Conservation (phyloP, 108 stramenopile species). For the Pseudonitzschia multistriata region DNA sequence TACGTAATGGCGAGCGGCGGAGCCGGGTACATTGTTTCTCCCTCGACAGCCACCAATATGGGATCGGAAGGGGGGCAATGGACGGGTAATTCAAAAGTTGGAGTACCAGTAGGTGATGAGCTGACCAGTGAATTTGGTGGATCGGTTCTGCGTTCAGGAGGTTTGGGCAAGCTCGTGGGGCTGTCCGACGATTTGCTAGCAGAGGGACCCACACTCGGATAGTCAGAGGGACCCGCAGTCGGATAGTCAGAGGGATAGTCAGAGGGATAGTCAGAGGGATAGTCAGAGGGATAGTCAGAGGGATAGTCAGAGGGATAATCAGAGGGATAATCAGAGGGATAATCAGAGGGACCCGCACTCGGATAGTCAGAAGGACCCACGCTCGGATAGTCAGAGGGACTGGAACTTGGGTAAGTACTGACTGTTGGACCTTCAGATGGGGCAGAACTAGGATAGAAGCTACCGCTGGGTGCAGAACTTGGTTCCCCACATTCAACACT, state of each 20-base stretch:
- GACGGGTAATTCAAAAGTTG: not conserved
- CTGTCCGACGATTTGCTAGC: not conserved
- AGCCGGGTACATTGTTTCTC: conserved; percentile 12
- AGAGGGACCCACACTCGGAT: conserved; percentile 9
- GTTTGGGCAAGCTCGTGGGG: not conserved
- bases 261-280: conserved; percentile 13
- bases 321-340: conserved; percentile 11
- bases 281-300: not conserved
- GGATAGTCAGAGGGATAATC: conserved; percentile 10
- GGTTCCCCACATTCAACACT: conserved; percentile 6
- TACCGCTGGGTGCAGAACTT: conserved; percentile 12
- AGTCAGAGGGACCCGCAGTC: conserved; percentile 3
- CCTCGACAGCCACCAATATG: conserved; percentile 5
- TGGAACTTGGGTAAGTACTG: conserved; percentile 4
- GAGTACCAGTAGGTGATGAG: not conserved
- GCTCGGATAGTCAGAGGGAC: too few relatives aligned
- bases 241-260: conserved; percentile 14
- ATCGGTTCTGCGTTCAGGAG: not conserved
- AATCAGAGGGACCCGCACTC: conserved; percentile 1
- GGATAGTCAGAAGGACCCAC: conserved; percentile 11
- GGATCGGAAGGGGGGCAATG: conserved; percentile 14
- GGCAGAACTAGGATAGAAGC: conserved; percentile 9
- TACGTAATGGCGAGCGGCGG: conserved; percentile 10
- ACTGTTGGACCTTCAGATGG: conserved; percentile 8
- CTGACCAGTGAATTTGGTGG: not conserved